A percentile compares a stretch with the other conserved stretches of the same genome.
phyloP scores from a whole-genome alignment of 208 protist species.

The Novymonas esmeraldas region DNA sequence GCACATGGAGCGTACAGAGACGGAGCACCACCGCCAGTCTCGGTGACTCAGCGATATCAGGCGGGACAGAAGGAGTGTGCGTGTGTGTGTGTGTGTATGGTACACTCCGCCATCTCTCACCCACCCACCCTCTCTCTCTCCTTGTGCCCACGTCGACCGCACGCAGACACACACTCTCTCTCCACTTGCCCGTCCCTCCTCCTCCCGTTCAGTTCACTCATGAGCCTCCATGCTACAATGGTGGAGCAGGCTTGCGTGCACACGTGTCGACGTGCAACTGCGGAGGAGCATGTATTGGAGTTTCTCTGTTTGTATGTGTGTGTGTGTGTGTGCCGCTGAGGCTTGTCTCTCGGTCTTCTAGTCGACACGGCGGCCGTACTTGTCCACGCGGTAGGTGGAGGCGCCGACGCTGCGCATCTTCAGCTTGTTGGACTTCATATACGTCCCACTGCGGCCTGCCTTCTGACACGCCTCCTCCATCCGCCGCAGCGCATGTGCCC shows the following conservation, averaged over 20 bases:
- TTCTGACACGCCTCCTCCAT: conserved; percentile 79
- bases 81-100: no score
- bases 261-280: background rate
- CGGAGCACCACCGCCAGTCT: no score
- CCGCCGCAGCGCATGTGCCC: conserved; percentile 57
- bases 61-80: no score
- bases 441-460: conserved; percentile 76
- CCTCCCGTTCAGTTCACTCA: no score
- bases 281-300: background rate
- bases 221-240: background rate
- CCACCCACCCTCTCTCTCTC: no score
- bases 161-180: no score
- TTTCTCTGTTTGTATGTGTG: no score
- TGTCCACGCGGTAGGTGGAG: conserved; percentile 81
- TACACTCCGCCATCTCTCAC: no score
- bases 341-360: conserved; percentile 19
- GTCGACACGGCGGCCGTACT: conserved; percentile 84
- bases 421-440: conserved; percentile 58
- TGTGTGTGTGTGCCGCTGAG: background rate
- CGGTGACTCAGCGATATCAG: no score
- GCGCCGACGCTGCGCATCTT: conserved; percentile 78
- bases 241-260: background rate
- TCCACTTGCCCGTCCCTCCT: no score
- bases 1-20: no score
- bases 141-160: no score